Percentiles rank a stretch among this genome's conserved stretches.
Conservation (phyloP, 1,284 basidiomycete genomes). For the Heterobasidion occidentale region DNA sequence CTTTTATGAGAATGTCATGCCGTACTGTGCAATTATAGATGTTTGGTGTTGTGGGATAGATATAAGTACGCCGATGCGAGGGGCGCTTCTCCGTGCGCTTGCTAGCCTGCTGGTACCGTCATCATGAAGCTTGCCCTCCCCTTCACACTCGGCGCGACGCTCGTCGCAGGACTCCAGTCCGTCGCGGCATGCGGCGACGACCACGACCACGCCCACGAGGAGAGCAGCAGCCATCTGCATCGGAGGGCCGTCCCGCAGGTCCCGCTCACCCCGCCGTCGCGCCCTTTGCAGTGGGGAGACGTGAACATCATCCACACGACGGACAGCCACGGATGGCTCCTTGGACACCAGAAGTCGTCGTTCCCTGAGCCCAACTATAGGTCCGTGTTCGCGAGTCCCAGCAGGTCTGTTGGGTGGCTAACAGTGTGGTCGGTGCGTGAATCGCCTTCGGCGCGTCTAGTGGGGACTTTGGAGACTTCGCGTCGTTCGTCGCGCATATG, state of each 20-base stretch:
- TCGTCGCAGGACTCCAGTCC: not conserved
- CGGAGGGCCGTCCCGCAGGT: conserved; percentile 6
- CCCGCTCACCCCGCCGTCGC: conserved; percentile 45
- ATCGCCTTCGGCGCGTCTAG: conserved; percentile 19
- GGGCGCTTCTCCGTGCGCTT: no score
- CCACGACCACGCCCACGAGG: not conserved
- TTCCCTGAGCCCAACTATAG: conserved; percentile 74
- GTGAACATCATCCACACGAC: conserved; percentile 79
- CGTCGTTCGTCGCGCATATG: conserved; percentile 79
- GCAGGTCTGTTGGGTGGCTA: not conserved
- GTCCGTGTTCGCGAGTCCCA: conserved; percentile 16
- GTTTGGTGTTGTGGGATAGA: not conserved
- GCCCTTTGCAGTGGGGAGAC: conserved; percentile 68
- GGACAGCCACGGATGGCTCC: conserved; percentile 76
- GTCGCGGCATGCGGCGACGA: not conserved
- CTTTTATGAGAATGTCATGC: no score
- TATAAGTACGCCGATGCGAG: no score
- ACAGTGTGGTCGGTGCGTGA: not conserved
- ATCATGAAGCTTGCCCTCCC: not conserved
- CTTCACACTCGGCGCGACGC: not conserved
- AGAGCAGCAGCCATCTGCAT: not conserved
- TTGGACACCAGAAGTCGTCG: conserved; percentile 63
- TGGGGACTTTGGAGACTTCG: conserved; percentile 75
- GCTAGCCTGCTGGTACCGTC: not conserved
- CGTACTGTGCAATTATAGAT: not conserved